Evolutionary conservation across 192 early-diverging fungal species (phyloP).

Genomic region (Rhizophagus prolifer): DNA sequence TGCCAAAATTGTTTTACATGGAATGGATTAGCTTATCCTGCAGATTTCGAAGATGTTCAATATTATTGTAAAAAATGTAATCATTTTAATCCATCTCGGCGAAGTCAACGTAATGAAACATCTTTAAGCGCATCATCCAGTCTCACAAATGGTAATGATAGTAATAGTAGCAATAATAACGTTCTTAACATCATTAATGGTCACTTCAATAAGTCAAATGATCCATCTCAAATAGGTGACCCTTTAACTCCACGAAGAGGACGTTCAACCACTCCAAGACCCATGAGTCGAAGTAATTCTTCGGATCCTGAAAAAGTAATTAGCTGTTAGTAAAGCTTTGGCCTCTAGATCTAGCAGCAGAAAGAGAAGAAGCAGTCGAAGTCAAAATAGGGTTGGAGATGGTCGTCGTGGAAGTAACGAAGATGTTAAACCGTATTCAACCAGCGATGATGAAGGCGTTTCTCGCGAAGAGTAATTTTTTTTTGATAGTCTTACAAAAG

Average conservation of each 20-base stretch:
- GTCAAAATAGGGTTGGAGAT: slow-evolving; percentile 20
- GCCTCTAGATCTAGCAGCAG: slow-evolving; percentile 23
- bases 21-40: slow-evolving; percentile 86
- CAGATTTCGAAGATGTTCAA: slow-evolving; percentile 74
- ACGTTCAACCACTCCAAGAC: slow-evolving; percentile 25
- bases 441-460: background rate
- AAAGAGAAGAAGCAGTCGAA: slow-evolving; percentile 1
- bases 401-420: slow-evolving; percentile 4
- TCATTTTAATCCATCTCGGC: slow-evolving; percentile 54
- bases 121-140: background rate
- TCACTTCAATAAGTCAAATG: background rate
- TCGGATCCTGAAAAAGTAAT: slow-evolving; percentile 2
- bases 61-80: slow-evolving; percentile 59
- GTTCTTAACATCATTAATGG: background rate
- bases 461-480: background rate
- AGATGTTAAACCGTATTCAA: background rate
- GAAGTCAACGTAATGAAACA: slow-evolving; percentile 25
- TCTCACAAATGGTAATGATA: slow-evolving; percentile 1
- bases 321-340: slow-evolving; percentile 27
- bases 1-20: slow-evolving; percentile 89
- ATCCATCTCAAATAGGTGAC: background rate
- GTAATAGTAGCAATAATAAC: background rate
- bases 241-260: slow-evolving; percentile 4
- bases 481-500: background rate
- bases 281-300: slow-evolving; percentile 11